These are phyloP conservation scores for Magnusiomyces suaveolens DNA, from an alignment of 1,139 yeast species.

Conservation along the genomic window DNA sequence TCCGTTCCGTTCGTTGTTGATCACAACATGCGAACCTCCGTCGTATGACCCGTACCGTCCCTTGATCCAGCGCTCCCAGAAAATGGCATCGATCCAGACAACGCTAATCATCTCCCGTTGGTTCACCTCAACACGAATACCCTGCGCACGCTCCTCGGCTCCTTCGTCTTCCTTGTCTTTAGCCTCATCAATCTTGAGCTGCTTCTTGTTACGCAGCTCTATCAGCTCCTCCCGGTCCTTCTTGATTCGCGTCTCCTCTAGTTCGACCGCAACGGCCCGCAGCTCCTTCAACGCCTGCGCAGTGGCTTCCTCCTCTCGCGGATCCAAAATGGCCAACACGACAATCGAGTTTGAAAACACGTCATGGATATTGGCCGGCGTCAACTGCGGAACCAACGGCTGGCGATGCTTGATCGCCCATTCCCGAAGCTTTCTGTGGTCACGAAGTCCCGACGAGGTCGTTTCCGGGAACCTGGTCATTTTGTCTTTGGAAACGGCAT, in stretches of 20 bases:
- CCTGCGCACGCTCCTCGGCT: slow-evolving; percentile 28
- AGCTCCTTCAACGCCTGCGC: slow-evolving; percentile 26
- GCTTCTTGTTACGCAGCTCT: slow-evolving; percentile 28
- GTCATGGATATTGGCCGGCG: slow-evolving; percentile 30
- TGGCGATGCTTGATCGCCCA: slow-evolving; percentile 32
- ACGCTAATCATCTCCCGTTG: slow-evolving; percentile 28
- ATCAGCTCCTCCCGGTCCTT: slow-evolving; percentile 25
- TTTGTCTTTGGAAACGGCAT: slow-evolving; percentile 27
- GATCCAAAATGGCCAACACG: slow-evolving; percentile 31
- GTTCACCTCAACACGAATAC: slow-evolving; percentile 23
- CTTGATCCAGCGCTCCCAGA: slow-evolving; percentile 32
- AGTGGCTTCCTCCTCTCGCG: slow-evolving; percentile 23
- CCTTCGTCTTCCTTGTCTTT: slow-evolving; percentile 28
- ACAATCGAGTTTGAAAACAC: slow-evolving; percentile 27
- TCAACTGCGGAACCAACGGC: slow-evolving; percentile 32
- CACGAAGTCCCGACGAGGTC: slow-evolving; percentile 30
- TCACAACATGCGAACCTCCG: slow-evolving; percentile 23
- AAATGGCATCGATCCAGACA: slow-evolving; percentile 33
- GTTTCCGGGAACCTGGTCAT: slow-evolving; percentile 25
- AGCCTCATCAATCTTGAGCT: slow-evolving; percentile 30
- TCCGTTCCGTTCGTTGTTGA: slow-evolving; percentile 26
- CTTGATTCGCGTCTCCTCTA: slow-evolving; percentile 21
- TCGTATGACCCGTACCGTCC: slow-evolving; percentile 24
- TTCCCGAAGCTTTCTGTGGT: slow-evolving; percentile 23
- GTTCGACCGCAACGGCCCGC: slow-evolving; percentile 27